A percentile compares a stretch with the other conserved stretches of the same genome.
Conservation (phyloP, 2,329 filamentous ascomycete species). For the Sphaerulina vaccinii region DNA sequence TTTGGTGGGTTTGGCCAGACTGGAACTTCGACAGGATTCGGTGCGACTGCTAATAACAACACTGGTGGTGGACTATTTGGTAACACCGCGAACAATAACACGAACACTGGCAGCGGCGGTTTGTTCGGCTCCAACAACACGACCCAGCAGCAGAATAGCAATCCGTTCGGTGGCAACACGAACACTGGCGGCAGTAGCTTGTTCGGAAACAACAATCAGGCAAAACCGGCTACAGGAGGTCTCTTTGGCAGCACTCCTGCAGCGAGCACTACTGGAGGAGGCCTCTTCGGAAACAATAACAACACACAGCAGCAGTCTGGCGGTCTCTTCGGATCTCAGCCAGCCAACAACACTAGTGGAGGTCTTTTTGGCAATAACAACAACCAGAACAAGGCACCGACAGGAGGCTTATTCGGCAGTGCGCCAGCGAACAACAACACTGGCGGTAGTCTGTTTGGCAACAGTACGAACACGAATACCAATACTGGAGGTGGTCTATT, state of each 20-base stretch:
- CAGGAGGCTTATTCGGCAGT: slow-evolving; percentile 43
- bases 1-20: slow-evolving; percentile 24
- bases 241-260: slow-evolving; percentile 40
- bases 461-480: slow-evolving; percentile 29
- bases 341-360: slow-evolving; percentile 33
- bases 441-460: slow-evolving; percentile 40
- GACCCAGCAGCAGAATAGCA: slow-evolving; percentile 26
- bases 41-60: slow-evolving; percentile 28
- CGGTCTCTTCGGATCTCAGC: slow-evolving; percentile 28
- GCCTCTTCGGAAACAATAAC: slow-evolving; percentile 33
- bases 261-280: slow-evolving; percentile 30
- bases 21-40: slow-evolving; percentile 17
- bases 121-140: slow-evolving; percentile 31
- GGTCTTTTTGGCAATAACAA: slow-evolving; percentile 43
- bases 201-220: slow-evolving; percentile 32
- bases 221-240: slow-evolving; percentile 29
- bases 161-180: slow-evolving; percentile 41
- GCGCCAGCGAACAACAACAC: slow-evolving; percentile 30
- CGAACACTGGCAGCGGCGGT: slow-evolving; percentile 26
- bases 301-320: slow-evolving; percentile 21
- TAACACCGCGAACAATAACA: slow-evolving; percentile 19
- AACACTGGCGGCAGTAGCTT: slow-evolving; percentile 36
- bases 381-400: slow-evolving; percentile 37
- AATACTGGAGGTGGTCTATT: slow-evolving; percentile 39
- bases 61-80: slow-evolving; percentile 27